Base-by-base conservation (phyloP, 1,139 yeast species). In the Saccharomyces pastorianus region DNA sequence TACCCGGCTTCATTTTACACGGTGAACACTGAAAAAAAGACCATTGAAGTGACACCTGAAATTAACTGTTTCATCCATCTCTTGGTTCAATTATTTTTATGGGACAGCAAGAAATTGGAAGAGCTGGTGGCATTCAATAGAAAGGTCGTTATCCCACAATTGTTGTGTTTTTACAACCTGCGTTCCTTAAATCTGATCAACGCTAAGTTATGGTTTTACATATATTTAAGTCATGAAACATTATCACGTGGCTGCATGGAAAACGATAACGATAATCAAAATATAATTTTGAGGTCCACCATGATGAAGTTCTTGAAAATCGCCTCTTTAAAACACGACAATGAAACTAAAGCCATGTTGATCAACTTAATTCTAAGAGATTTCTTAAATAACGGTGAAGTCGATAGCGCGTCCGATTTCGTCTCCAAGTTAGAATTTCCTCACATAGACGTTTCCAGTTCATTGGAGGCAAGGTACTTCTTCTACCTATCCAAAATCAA, bases 171-270 rank as follows among this genome's bases (percentile, higher is more conserved):
- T 25, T 85, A 84, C 73, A 90, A 90, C 71, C 82, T 88, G 61
- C 82, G 98, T 62, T 81, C 95, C 2, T 75, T 93, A 61, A 99
- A 95, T 70, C 83, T 87, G 64, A 79, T 95, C 59, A 85, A 84
- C 59, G 95, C 98, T n/a, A 93, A 91, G 70, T 78, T 88, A 58
- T 95, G 99, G 98, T 95, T 91, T 69, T 93, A 89, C 73, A 81
- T 89, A 61, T 80, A 85, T 50, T 81, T 96, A 70, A 81, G 91
- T 4, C 82, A 83, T 61, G 99, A 93, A 73, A 73, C 84, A 57
- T 67, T 75, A 47, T 26, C 14, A 9, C 23, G 25, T 26, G 13
- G 31, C 27, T 47, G 7, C 25, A 46, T 20, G 78, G 50, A 60
- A 55, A 49, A 58, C 56, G 32, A 53, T 59, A 13, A 26, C 27